Evolutionary conservation across 2,329 filamentous ascomycete species (phyloP).

Genomic region (Diplocarpon mali): DNA sequence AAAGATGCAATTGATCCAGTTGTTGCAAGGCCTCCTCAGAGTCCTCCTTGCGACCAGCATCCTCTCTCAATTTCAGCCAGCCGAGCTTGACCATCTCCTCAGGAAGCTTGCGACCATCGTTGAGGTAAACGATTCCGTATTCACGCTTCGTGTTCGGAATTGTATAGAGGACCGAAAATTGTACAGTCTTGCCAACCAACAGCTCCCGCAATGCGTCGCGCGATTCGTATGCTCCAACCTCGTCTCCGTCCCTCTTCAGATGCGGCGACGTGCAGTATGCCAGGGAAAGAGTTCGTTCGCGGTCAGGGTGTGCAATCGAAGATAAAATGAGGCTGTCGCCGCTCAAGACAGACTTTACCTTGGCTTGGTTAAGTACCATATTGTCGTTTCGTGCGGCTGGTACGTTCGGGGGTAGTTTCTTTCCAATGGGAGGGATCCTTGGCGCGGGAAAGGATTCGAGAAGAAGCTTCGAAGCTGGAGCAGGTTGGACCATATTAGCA

Average conservation of each 20-base stretch:
- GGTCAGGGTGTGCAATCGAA: slow-evolving; percentile 67
- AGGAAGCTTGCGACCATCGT: slow-evolving; percentile 66
- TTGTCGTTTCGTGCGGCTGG: slow-evolving; percentile 24
- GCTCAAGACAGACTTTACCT: slow-evolving; percentile 88
- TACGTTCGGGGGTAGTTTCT: slow-evolving; percentile 17
- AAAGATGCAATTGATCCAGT: slow-evolving; percentile 64
- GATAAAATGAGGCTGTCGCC: slow-evolving; percentile 84
- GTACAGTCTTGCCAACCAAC: slow-evolving; percentile 74
- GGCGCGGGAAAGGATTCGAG: slow-evolving; percentile 26
- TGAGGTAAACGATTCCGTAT: slow-evolving; percentile 71
- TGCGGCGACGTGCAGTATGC: slow-evolving; percentile 88
- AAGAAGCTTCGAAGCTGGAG: slow-evolving; percentile 19
- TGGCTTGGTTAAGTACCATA: slow-evolving; percentile 39
- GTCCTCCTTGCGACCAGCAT: slow-evolving; percentile 86
- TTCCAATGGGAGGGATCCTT: slow-evolving; percentile 9
- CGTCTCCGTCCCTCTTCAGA: slow-evolving; percentile 78
- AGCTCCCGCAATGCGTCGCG: slow-evolving; percentile 83
- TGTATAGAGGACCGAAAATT: slow-evolving; percentile 78
- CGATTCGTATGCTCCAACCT: slow-evolving; percentile 87
- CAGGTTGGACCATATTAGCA: slow-evolving; percentile 30
- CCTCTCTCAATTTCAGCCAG: slow-evolving; percentile 88
- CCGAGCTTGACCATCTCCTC: slow-evolving; percentile 78
- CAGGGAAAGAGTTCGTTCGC: slow-evolving; percentile 79
- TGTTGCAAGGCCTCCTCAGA: slow-evolving; percentile 60
- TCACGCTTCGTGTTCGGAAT: slow-evolving; percentile 78